These are phyloP conservation scores for Bipolaris zeicola DNA, from an alignment of 2,329 filamentous ascomycete genomes.

Conservation along the genomic window DNA sequence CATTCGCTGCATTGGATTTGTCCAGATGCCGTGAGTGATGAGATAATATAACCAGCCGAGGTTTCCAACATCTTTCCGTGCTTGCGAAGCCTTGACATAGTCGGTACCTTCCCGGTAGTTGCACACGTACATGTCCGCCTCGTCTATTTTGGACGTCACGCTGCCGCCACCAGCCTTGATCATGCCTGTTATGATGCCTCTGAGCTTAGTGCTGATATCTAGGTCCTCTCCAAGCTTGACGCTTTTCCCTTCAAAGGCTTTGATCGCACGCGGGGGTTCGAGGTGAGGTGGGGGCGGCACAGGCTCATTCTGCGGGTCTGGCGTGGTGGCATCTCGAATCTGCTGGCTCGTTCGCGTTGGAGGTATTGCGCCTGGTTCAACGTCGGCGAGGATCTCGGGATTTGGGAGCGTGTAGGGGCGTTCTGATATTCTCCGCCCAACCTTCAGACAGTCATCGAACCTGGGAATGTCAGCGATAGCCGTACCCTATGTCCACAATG, in stretches of 20 bases:
- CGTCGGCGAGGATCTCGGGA: slow-evolving; percentile 70
- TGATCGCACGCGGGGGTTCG: slow-evolving; percentile 37
- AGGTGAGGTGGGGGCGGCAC: slow-evolving; percentile 26
- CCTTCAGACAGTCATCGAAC: slow-evolving; percentile 95
- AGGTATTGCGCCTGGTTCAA: slow-evolving; percentile 34
- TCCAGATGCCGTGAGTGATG: slow-evolving; percentile 88
- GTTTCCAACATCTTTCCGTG: slow-evolving; percentile 85
- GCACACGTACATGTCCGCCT: slow-evolving; percentile 84
- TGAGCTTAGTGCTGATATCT: slow-evolving; percentile 69
- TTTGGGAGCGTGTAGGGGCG: slow-evolving; percentile 83
- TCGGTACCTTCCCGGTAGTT: slow-evolving; percentile 81
- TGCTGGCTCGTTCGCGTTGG: slow-evolving; percentile 56
- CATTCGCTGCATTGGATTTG: slow-evolving; percentile 78
- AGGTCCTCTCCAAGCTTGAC: slow-evolving; percentile 80
- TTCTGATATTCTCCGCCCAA: slow-evolving; percentile 90
- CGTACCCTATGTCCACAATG: background rate
- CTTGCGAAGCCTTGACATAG: slow-evolving; percentile 76
- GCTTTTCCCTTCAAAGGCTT: slow-evolving; percentile 77
- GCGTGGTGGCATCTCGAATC: slow-evolving; percentile 44
- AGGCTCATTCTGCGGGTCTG: slow-evolving; percentile 35
- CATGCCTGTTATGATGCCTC: slow-evolving; percentile 70
- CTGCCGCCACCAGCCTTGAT: slow-evolving; percentile 73
- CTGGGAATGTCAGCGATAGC: slow-evolving; percentile 51
- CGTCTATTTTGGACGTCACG: slow-evolving; percentile 67
- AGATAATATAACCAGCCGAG: slow-evolving; percentile 92